A percentile compares a stretch with the other conserved stretches of the same genome.
Evolutionary conservation across 1,139 yeast genomes (phyloP).

Genomic region (Kodamaea arcana): DNA sequence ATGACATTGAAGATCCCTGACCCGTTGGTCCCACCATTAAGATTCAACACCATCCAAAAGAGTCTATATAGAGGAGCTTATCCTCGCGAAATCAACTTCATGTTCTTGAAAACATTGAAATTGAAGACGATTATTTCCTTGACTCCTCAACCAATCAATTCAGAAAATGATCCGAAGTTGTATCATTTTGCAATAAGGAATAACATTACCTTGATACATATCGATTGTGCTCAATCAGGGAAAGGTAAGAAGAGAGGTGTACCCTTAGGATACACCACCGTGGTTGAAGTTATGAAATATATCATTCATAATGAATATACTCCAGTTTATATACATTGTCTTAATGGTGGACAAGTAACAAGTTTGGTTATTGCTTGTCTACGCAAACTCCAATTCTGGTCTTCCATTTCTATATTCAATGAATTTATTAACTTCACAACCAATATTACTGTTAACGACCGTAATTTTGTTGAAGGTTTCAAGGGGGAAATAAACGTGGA

Average conservation of each 20-base stretch:
- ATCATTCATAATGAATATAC: slow-evolving; percentile 56
- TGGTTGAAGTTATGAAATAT: slow-evolving; percentile 54
- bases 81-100: slow-evolving; percentile 70
- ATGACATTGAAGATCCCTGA: slow-evolving; percentile 26
- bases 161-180: slow-evolving; percentile 48
- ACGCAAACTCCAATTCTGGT: slow-evolving; percentile 83
- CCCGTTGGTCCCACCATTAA: slow-evolving; percentile 70
- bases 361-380: slow-evolving; percentile 82
- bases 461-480: slow-evolving; percentile 79
- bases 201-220: slow-evolving; percentile 53
- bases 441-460: slow-evolving; percentile 77
- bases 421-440: slow-evolving; percentile 79
- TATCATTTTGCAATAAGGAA: slow-evolving; percentile 47
- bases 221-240: slow-evolving; percentile 62
- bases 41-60: slow-evolving; percentile 70
- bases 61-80: slow-evolving; percentile 79
- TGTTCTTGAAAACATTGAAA: slow-evolving; percentile 64
- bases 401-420: slow-evolving; percentile 79
- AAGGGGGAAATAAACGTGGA: slow-evolving; percentile 56
- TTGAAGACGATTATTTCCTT: slow-evolving; percentile 73
- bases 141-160: slow-evolving; percentile 69
- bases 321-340: slow-evolving; percentile 81
- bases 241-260: slow-evolving; percentile 77
- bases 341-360: slow-evolving; percentile 86
- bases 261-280: slow-evolving; percentile 67